Percentiles rank a stretch among this genome's conserved stretches.
Evolutionary conservation across 495 filamentous ascomycete species (phyloP).

Genomic region (Aspergillus avenaceus): DNA sequence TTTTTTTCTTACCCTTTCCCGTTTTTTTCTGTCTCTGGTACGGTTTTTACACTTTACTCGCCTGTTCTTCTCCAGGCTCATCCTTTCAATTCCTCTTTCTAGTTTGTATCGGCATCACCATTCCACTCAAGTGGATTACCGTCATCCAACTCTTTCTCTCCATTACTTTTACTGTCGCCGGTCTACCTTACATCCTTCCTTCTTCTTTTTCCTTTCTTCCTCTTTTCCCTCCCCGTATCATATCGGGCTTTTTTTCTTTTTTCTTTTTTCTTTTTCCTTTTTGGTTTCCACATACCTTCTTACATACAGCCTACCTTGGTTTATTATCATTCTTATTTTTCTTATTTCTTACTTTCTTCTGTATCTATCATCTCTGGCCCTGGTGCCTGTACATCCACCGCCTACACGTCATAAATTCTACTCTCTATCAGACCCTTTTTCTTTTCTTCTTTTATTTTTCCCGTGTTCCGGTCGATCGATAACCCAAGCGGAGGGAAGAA

Average conservation of each 20-base stretch:
- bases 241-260: neutral
- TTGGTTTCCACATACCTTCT: neutral
- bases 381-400: constrained; percentile 12
- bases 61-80: neutral
- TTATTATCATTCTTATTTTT: neutral
- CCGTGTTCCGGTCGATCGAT: constrained; percentile 11
- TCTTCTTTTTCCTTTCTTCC: neutral
- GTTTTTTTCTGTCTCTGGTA: too few relatives aligned
- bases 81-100: neutral
- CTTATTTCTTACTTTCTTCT: neutral
- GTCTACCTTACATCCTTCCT: neutral
- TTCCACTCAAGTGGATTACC: constrained; percentile 8
- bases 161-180: constrained; percentile 10
- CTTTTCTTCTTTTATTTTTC: constrained; percentile 2
- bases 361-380: constrained; percentile 9
- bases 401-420: constrained; percentile 3
- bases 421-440: neutral
- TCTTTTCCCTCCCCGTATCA: neutral
- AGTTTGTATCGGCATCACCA: constrained; percentile 14
- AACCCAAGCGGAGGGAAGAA: too few relatives aligned
- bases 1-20: neutral
- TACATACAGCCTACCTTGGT: neutral
- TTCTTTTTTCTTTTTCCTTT: constrained; percentile 2
- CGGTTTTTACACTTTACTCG: neutral
- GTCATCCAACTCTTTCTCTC: neutral